Conservation (phyloP, 2,329 filamentous ascomycete genomes). For the Neonectria hederae region DNA sequence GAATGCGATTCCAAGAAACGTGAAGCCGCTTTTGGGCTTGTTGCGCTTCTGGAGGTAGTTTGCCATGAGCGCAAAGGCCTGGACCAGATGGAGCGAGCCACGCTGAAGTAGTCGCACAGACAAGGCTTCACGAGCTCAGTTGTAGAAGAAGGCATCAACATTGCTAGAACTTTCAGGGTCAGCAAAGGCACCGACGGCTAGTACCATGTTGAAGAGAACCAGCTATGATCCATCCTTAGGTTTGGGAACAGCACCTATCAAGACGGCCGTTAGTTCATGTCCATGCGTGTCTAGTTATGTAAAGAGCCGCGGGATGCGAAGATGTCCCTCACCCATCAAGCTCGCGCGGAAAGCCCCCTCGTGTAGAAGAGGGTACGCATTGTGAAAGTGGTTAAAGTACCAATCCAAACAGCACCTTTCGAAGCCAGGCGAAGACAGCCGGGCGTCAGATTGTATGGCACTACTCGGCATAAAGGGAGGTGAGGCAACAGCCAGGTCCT, state of each 20-base stretch:
- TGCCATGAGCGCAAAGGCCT: constrained; percentile 50
- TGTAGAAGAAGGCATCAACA: constrained; percentile 34
- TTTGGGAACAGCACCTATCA: constrained; percentile 25
- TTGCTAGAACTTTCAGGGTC: constrained; percentile 22
- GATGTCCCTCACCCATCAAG: constrained; percentile 7
- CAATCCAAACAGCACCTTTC: not conserved
- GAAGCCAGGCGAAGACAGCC: too few relatives aligned
- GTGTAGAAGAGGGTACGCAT: constrained; percentile 53
- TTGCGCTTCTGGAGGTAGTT: constrained; percentile 60
- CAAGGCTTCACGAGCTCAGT: constrained; percentile 40
- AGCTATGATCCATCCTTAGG: constrained; percentile 36
- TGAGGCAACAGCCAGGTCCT: too few relatives aligned
- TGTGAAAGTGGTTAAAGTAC: constrained; percentile 53
- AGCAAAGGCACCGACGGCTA: constrained; percentile 47
- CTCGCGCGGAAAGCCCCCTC: constrained; percentile 52
- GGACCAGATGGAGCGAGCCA: constrained; percentile 53
- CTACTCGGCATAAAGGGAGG: too few relatives aligned
- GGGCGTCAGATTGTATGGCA: too few relatives aligned
- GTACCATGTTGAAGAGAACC: constrained; percentile 41
- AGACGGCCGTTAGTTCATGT: not conserved
- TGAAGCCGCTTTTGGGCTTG: constrained; percentile 59
- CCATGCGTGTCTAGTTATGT: too few relatives aligned
- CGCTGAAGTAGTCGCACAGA: constrained; percentile 53
- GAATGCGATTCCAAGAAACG: constrained; percentile 57
- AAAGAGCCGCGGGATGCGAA: too few relatives aligned